Percentiles rank a stretch among this genome's conserved stretches.
Evolutionary conservation across 2,329 filamentous ascomycete genomes (phyloP).

Genomic region (Hortaea sp.): DNA sequence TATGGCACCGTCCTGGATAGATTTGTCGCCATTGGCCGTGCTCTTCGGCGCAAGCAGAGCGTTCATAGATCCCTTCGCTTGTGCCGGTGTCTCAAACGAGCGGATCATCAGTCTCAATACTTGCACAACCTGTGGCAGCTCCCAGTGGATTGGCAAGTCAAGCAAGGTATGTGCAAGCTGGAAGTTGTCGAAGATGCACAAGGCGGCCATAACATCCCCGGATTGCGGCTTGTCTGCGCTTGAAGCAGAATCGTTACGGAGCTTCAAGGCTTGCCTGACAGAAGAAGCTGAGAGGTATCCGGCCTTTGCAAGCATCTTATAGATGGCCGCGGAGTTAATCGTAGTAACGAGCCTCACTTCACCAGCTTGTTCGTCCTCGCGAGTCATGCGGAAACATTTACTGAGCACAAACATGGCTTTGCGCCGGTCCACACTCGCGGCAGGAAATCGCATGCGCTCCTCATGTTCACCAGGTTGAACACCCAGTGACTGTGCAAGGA

Average conservation of each 20-base stretch:
- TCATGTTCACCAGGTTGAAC: not conserved
- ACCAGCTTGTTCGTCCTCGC: not conserved
- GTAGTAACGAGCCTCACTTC: conserved; percentile 8
- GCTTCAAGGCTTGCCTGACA: conserved; percentile 30
- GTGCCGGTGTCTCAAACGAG: conserved; percentile 46
- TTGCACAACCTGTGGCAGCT: conserved; percentile 55
- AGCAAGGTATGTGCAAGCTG: conserved; percentile 57
- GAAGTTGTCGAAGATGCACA: conserved; percentile 58
- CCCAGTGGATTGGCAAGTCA: conserved; percentile 51
- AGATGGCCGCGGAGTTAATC: conserved; percentile 34
- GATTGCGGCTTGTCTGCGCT: conserved; percentile 20
- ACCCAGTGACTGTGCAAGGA: conserved; percentile 18
- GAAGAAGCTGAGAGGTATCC: conserved; percentile 38
- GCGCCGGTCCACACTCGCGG: not conserved
- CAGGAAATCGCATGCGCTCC: not conserved
- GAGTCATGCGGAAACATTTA: conserved; percentile 5
- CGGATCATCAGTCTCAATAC: conserved; percentile 58
- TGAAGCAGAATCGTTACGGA: not conserved
- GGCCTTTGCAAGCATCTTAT: conserved; percentile 52
- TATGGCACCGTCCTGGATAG: conserved; percentile 21
- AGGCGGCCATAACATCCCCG: conserved; percentile 51
- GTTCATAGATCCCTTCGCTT: conserved; percentile 5
- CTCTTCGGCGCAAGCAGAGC: conserved; percentile 3
- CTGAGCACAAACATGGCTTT: conserved; percentile 5
- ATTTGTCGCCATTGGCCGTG: conserved; percentile 42